Evolutionary conservation across 2,329 filamentous ascomycete genomes (phyloP).

Genomic region (Podosphaera xanthii): DNA sequence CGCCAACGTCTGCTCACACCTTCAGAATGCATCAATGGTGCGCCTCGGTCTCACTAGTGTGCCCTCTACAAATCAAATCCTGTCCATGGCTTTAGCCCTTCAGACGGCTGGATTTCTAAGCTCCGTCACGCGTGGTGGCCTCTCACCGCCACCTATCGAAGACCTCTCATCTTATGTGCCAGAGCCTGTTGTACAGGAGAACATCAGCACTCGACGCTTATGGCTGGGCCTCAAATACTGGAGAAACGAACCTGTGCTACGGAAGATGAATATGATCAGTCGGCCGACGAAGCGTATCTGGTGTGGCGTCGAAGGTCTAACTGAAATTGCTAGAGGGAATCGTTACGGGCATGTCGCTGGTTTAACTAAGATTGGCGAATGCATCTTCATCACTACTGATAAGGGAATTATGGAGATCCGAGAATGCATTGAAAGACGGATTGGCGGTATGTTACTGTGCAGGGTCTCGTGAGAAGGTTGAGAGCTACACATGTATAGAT

Average conservation of each 20-base stretch:
- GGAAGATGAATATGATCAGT: conserved; percentile 37
- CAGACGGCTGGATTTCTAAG: conserved; percentile 46
- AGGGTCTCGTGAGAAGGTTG: conserved; percentile 21
- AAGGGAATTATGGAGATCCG: conserved; percentile 43
- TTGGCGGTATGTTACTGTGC: conserved; percentile 44
- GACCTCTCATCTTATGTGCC: conserved; percentile 22
- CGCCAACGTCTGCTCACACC: conserved; percentile 46
- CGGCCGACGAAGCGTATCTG: conserved; percentile 46
- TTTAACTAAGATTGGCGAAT: conserved; percentile 41
- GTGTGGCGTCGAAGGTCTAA: conserved; percentile 33
- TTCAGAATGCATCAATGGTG: conserved; percentile 50
- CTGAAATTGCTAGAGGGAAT: conserved; percentile 33
- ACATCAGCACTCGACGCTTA: conserved; percentile 37
- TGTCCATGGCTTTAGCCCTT: conserved; percentile 38
- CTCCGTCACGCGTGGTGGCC: conserved; percentile 40
- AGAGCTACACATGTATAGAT: neutral
- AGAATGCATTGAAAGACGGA: conserved; percentile 45
- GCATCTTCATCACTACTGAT: conserved; percentile 45
- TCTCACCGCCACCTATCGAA: conserved; percentile 29
- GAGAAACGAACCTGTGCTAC: conserved; percentile 45
- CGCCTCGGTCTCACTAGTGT: conserved; percentile 47
- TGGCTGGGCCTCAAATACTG: conserved; percentile 58
- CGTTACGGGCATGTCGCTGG: conserved; percentile 37
- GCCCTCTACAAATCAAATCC: conserved; percentile 42
- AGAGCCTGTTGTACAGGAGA: conserved; percentile 30